Base-by-base conservation (phyloP, 257 asterid genomes). In the Solanum peruvianum region DNA sequence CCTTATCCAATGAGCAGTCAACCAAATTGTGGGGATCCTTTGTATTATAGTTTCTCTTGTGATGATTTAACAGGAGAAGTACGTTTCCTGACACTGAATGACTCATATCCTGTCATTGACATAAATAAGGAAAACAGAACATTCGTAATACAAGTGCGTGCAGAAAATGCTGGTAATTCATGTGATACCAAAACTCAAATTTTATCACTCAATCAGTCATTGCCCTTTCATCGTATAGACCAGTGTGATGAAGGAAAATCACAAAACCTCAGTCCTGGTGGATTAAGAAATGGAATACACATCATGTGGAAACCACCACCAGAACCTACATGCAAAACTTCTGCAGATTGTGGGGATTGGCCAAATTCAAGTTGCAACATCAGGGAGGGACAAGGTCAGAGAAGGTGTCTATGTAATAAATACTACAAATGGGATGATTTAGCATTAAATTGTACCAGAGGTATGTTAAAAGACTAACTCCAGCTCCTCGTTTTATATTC, bases 1-100 rank as follows among this genome's bases (percentile, higher is more conserved):
- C 90, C 90, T 15, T 88, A 88, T 69, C 90, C 90, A 3, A 47
- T 88, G 76, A 88, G 88, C 78, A 88, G 41, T 14, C 52, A 78
- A 60, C 86, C 83, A 25, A 18, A 80, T 60, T 88, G 88, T 80
- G 90, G 90, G n/a, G 90, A 88, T 56, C 90, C 88, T 52, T 37
- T 35, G 71, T 85, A 88, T 73, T 7, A 41, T 80, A 52, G 84
- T 23, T 88, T 88, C 88, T 18, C 64, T 75, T 88, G 90, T 81
- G 7, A 69, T 67, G 16, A 67, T 7, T 7, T 52, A 21, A 60
- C 76, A 35, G 58, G 67, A 12, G 72, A 16, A 64, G 42, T 85
- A 75, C 37, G 35, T 33, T 86, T 82, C 71, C 87, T 1, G 66
- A 29, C 88, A 27, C 71, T 64, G 81, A 45, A 2, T 6, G 37